Percentiles rank a stretch among this genome's conserved stretches.
These are phyloP conservation scores for Prunella vulgaris DNA, from an alignment of 257 asterid species.

Conservation along the genomic window DNA sequence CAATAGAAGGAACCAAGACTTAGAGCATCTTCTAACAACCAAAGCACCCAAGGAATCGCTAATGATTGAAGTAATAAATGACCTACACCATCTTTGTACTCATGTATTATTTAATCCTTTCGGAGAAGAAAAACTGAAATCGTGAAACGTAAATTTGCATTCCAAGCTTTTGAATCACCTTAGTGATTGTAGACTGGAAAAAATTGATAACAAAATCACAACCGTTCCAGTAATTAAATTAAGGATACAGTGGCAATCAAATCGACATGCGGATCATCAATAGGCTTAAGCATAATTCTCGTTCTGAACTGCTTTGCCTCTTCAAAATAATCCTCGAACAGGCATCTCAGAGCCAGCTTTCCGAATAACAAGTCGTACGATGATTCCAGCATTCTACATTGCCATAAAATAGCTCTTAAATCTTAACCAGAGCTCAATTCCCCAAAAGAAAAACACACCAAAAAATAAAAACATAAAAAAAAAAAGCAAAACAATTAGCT, in stretches of 20 bases:
- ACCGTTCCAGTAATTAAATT: neutral
- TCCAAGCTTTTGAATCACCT: neutral
- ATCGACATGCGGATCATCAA: conserved; percentile 92
- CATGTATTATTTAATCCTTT: neutral
- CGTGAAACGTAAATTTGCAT: neutral
- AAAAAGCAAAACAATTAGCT: too few species aligned
- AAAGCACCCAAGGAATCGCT: neutral
- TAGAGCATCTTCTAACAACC: neutral
- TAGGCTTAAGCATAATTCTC: conserved; percentile 81
- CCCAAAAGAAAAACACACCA: neutral
- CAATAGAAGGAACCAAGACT: neutral
- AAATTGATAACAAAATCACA: neutral
- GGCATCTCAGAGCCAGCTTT: conserved; percentile 69
- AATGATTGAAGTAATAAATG: neutral
- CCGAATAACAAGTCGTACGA: conserved; percentile 78
- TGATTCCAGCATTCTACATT: conserved; percentile 86
- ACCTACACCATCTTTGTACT: neutral
- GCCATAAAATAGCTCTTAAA: conserved; percentile 1
- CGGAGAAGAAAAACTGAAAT: neutral
- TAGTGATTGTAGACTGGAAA: neutral
- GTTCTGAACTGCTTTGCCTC: conserved; percentile 67
- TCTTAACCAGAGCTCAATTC: neutral
- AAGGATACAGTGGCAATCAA: conserved; percentile 86
- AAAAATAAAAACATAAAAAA: neutral
- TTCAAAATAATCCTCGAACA: conserved; percentile 77